These are phyloP conservation scores for Mycotypha africana DNA, from an alignment of 371 early-diverging fungal species.

Conservation along the genomic window DNA sequence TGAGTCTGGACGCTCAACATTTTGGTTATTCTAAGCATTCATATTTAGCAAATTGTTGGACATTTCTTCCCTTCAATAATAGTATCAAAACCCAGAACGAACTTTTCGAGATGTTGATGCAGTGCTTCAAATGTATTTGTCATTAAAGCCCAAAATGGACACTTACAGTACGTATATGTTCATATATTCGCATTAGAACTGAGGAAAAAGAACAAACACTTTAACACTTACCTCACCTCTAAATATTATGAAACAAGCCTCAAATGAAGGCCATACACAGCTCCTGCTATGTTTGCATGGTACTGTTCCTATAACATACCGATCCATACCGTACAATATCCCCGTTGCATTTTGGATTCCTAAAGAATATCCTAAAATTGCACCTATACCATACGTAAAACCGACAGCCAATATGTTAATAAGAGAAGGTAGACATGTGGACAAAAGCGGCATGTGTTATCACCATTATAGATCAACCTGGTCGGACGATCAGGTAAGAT, in stretches of 20 bases:
- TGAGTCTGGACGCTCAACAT: background rate
- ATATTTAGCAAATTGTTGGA: no score
- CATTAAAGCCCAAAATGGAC: constrained; percentile 67
- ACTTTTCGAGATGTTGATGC: constrained; percentile 67
- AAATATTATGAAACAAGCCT: no score
- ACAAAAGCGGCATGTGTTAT: constrained; percentile 76
- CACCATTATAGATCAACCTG: constrained; percentile 72
- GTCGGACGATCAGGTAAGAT: constrained; percentile 38
- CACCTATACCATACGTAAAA: constrained; percentile 82
- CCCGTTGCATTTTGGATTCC: constrained; percentile 90
- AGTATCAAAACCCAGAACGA: constrained; percentile 66
- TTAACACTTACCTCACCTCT: no score
- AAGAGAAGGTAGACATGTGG: constrained; percentile 76
- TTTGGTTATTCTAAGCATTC: background rate
- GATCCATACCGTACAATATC: constrained; percentile 84
- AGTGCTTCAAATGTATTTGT: constrained; percentile 57
- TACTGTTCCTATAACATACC: constrained; percentile 82
- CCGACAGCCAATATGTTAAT: constrained; percentile 88
- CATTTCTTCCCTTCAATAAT: no score
- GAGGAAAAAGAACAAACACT: no score
- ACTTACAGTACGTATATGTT: constrained; percentile 52
- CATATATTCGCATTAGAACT: no score
- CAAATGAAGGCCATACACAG: constrained; percentile 69
- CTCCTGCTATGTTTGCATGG: constrained; percentile 78
- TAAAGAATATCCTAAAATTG: constrained; percentile 68